A percentile compares a stretch with the other conserved stretches of the same genome.
These are phyloP conservation scores for Nitzschia putrida DNA, from an alignment of 108 stramenopile species.

Conservation along the genomic window DNA sequence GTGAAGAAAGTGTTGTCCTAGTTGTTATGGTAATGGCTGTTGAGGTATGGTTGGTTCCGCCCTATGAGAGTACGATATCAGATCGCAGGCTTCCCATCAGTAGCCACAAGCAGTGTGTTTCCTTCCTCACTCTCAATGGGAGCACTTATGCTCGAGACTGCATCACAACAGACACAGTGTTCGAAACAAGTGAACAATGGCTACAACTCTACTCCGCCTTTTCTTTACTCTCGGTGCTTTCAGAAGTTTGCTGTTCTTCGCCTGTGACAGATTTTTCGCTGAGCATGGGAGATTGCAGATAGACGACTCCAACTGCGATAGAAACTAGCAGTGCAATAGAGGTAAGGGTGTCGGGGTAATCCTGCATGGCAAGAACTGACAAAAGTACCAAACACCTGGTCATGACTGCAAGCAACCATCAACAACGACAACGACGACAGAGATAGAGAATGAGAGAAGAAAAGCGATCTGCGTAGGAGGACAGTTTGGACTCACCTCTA, in stretches of 20 bases:
- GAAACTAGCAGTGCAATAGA: conserved; percentile 82
- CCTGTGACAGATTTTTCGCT: not conserved
- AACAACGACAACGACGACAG: not conserved
- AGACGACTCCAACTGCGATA: conserved; percentile 79
- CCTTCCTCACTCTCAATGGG: no score
- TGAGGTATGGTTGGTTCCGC: conserved; percentile 80
- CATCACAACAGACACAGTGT: no score
- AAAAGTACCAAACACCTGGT: conserved; percentile 90
- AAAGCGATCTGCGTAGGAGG: not conserved
- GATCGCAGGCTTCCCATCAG: no score
- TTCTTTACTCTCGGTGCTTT: no score
- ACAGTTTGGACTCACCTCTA: conserved; percentile 48
- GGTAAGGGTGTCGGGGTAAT: conserved; percentile 80
- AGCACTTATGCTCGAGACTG: no score
- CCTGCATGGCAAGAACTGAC: conserved; percentile 83
- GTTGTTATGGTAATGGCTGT: conserved; percentile 86
- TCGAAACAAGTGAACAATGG: no score
- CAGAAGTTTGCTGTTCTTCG: no score
- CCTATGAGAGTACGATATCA: conserved; percentile 75
- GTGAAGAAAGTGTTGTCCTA: conserved; percentile 77
- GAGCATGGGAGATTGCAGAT: conserved; percentile 86
- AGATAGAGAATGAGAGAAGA: not conserved
- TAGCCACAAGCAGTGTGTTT: no score
- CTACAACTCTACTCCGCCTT: no score
- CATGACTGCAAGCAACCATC: conserved; percentile 43